Evolutionary conservation across 2,329 filamentous ascomycete genomes (phyloP).

Genomic region (Curvularia sp.): DNA sequence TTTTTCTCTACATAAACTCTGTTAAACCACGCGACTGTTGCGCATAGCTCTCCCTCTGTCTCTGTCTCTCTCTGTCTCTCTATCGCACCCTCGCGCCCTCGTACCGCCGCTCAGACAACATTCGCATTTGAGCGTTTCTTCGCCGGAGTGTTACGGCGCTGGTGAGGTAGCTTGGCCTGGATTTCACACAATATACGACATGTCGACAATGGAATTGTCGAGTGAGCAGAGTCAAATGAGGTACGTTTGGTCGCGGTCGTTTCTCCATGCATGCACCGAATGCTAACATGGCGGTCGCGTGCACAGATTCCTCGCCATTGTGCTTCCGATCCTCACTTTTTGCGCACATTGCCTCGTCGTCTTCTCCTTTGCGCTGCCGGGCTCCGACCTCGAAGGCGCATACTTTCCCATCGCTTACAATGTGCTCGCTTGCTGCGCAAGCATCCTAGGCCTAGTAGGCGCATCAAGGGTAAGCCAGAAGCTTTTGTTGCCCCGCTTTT

Average conservation of each 20-base stretch:
- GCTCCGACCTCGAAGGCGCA: slow-evolving; percentile 39
- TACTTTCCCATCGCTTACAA: slow-evolving; percentile 51
- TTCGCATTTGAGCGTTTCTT: neutral
- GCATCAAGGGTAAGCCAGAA: slow-evolving; percentile 51
- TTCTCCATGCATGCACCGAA: neutral
- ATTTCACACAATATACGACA: neutral
- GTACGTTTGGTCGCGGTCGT: slow-evolving; percentile 7
- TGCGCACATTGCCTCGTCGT: slow-evolving; percentile 37
- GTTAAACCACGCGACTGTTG: no score
- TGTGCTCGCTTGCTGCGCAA: slow-evolving; percentile 50
- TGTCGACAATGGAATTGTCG: slow-evolving; percentile 7
- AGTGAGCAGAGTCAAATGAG: slow-evolving; percentile 18
- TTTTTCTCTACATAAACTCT: no score
- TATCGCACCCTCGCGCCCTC: neutral
- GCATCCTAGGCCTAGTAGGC: slow-evolving; percentile 54
- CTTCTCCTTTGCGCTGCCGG: slow-evolving; percentile 31
- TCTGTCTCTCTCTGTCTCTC: neutral
- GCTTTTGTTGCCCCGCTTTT: slow-evolving; percentile 3
- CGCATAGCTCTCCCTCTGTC: no score
- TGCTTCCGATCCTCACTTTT: slow-evolving; percentile 39
- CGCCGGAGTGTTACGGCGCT: neutral
- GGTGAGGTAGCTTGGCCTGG: neutral
- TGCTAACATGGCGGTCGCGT: slow-evolving; percentile 7
- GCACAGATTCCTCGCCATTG: slow-evolving; percentile 38
- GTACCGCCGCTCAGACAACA: no score